Base-by-base conservation (phyloP, 805 yeast species). In the Starmera pachycereana region DNA sequence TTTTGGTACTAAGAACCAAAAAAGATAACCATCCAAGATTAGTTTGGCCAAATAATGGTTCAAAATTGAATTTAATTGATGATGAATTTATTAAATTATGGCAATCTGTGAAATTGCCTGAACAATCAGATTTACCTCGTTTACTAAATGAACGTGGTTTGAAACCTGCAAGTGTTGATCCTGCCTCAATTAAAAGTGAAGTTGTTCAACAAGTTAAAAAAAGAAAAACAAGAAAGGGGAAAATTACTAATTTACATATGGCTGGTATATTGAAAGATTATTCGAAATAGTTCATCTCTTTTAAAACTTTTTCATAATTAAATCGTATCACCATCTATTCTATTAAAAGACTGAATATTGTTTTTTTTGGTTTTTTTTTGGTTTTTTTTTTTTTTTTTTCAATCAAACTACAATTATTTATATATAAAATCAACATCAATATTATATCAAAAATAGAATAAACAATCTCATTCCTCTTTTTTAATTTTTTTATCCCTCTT, bases 161-260 rank as follows among this genome's bases (percentile, higher is more conserved):
- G 59, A 92, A 88, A 60, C 98, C 98, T 9, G 90, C 97, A 0
- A 83, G 92, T 54, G 92, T 88, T n/a, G 98, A 92, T 57, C 97
- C 98, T n/a, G 85, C 88, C 33, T 75, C 84, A n/a, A 64, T 88
- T 44, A 81, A 78, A 56, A 75, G 73, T 41, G 74, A 73, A 36
- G 71, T 68, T 33, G 61, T 68, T 13, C 62, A 69, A 1, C 74
- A 70, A 38, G 80, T 76, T 48, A 76, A 82, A 59, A 90, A 88
- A 63, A 87, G 87, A 74, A 89, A 85, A 62, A 85, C 94, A 38
- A 78, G 97, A 62, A 75, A 88, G 56, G 94, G 96, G 36, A 92
- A 88, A 68, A 76, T 92, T 53, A 92, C 99, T 10, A 92, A 92
- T 60, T 81, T 95, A 3, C 99, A 92, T 62, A 83, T 92, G 94